phyloP scores from a whole-genome alignment of 306 rosid genomes.

The Fragaria ananassa region DNA sequence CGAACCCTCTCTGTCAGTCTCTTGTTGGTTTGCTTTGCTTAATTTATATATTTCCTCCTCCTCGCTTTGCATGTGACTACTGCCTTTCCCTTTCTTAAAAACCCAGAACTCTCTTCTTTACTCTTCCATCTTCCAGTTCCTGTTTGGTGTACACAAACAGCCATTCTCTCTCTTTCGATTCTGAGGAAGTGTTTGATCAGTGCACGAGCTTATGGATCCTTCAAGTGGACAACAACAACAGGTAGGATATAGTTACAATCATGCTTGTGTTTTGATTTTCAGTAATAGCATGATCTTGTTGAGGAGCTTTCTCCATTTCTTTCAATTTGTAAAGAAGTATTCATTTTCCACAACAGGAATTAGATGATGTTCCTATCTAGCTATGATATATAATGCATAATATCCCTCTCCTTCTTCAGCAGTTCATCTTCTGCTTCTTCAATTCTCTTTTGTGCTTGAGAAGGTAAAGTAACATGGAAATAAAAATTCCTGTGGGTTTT shows the following conservation, averaged over 20 bases:
- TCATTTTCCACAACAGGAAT: not conserved
- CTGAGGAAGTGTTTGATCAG: not conserved
- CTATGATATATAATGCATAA: not conserved
- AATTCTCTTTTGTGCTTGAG: not conserved
- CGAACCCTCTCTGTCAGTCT: constrained; percentile 6
- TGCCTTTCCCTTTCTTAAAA: not conserved
- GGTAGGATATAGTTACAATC: constrained; percentile 36
- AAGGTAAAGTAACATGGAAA: not conserved
- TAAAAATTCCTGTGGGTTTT: not conserved
- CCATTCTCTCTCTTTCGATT: not conserved
- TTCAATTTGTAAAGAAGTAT: not conserved
- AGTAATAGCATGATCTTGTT: not conserved
- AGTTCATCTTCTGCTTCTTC: no score
- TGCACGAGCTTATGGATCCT: constrained; percentile 73
- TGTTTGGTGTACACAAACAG: not conserved
- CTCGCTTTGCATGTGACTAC: constrained; percentile 55
- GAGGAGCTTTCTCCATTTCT: not conserved
- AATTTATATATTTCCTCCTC: constrained; percentile 38
- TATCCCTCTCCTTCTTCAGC: not conserved
- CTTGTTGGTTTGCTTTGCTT: constrained; percentile 42
- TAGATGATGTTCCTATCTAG: not conserved
- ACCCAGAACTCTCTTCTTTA: not conserved
- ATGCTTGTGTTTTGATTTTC: not conserved
- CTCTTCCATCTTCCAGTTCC: not conserved
- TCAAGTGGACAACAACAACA: constrained; percentile 66